Base-by-base conservation (phyloP, 2,329 filamentous ascomycete genomes). In the Penicillium sp. region DNA sequence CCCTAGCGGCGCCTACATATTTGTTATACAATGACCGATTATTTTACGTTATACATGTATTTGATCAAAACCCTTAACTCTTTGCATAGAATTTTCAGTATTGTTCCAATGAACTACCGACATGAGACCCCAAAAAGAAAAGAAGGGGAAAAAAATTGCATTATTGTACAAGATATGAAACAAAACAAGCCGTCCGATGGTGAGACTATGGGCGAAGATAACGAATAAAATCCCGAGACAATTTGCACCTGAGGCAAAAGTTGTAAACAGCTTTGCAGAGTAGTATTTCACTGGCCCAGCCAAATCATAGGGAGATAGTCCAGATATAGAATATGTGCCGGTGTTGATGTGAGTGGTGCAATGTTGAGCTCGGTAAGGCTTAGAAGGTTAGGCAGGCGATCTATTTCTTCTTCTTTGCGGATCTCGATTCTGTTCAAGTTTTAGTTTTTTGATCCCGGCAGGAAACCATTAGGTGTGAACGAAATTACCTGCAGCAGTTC, bases 401-500 rank as follows among this genome's bases (percentile, higher is more conserved):
- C 49, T 61, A 67, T 60, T 63, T 67, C 65, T 68, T 68, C 65
- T 68, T 68, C 47, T 67, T 68, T 21, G 65, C 59, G 19, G 65
- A 62, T 23, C 65, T 60, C 34, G 65, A 68, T 58, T 68, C 65
- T 68, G 31, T 40, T 43, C 5, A 21, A 21, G 38, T 27, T 19
- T 60, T 56, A 60, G 56, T 15, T 23, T 29, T 38, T 25, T 33
- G 13, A 29, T 31, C 4, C 9, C 34, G 9, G n/a, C 5, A 36
- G 15, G 19, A n/a, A 21, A 13, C 3, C 9, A 33, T 11, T 27
- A 2, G n/a, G 33, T 39, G 21, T 10, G 15, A 36, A 15, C 15
- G 21, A 15, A 40, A 44, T 64, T 70, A 78, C 76, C 76, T 64
- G 72, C 76, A 31, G 72, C 72, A 23, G 81, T 86, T 71, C 81